A percentile compares a stretch with the other conserved stretches of the same genome.
Evolutionary conservation across 2,329 filamentous ascomycete species (phyloP).

Genomic region (Claviceps citrina): DNA sequence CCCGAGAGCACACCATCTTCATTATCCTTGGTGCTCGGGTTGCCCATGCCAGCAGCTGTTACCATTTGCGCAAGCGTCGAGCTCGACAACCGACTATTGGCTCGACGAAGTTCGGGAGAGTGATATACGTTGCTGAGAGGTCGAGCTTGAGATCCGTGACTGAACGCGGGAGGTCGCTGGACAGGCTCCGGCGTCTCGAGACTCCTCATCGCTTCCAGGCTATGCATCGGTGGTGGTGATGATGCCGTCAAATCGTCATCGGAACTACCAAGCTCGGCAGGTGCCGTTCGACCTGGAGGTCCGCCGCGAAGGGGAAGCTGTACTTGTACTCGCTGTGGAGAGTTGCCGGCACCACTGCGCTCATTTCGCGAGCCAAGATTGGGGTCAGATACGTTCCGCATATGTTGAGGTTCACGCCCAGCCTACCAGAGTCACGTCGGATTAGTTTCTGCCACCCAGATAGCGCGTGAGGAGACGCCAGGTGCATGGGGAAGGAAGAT

Average conservation of each 20-base stretch:
- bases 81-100: conserved; percentile 70
- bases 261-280: conserved; percentile 40
- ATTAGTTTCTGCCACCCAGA: not conserved
- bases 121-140: conserved; percentile 55
- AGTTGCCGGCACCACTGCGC: conserved; percentile 13
- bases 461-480: too few species aligned
- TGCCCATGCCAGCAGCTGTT: conserved; percentile 44
- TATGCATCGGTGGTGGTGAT: conserved; percentile 27
- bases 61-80: conserved; percentile 69
- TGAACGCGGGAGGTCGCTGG: conserved; percentile 60
- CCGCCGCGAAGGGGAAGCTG: conserved; percentile 24
- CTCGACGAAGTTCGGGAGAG: conserved; percentile 61
- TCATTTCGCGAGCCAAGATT: conserved; percentile 15
- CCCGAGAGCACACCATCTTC: conserved; percentile 22
- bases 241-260: conserved; percentile 34
- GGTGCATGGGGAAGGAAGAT: not conserved
- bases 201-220: conserved; percentile 37
- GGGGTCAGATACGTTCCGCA: conserved; percentile 34
- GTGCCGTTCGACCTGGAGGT: conserved; percentile 28
- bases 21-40: conserved; percentile 22
- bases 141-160: conserved; percentile 55
- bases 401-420: conserved; percentile 20
- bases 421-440: conserved; percentile 17
- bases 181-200: conserved; percentile 62
- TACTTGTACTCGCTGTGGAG: conserved; percentile 20